Base-by-base conservation (phyloP, 805 yeast genomes). In the Kluyveromyces nonfermentans region DNA sequence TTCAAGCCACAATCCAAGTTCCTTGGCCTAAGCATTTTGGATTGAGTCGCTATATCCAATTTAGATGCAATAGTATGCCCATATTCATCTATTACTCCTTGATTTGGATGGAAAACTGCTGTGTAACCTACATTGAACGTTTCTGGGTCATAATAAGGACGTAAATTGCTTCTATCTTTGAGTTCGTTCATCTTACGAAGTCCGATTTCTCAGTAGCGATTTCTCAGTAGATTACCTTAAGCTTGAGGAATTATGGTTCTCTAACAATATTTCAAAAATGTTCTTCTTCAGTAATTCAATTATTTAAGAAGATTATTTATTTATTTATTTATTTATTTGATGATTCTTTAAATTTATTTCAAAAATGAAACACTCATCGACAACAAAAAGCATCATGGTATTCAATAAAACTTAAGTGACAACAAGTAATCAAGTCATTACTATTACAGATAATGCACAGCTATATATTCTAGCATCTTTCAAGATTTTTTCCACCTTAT, bases 61-160 rank as follows among this genome's bases (percentile, higher is more conserved):
- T 68, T 69, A 14, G 71, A 62, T 1, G 72, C 66, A 4, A 71
- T 55, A 1, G 71, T 62, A 33, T 54, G 48, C 1, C 73, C 73
- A 36, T 71, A 42, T 41, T 60, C 46, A 70, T 76, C 78, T 8
- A 78, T 58, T 10, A 80, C 77, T 17, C 86, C 86, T 18, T 74
- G 67, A 1, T 80, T 82, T 1, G 82, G 82, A 46, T 72, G 71
- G 55, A 68, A 80, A 3, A 75, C 70, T 15, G 80, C 82, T 21
- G 74, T 65, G 53, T 80, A 79, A 12, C 81, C 83, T 1, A 80
- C 77, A 56, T 78, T 71, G 59, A 83, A 83, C 1, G 80, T 66
- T 20, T 72, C 80, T n/a, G 82, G 73, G 59, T 81, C 78, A 56
- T 80, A 77, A 60, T 83, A 83, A 2, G 90, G 90, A 62, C 93